Conservation (phyloP, 2,329 filamentous ascomycete genomes). For the Fusarium heterosporum region DNA sequence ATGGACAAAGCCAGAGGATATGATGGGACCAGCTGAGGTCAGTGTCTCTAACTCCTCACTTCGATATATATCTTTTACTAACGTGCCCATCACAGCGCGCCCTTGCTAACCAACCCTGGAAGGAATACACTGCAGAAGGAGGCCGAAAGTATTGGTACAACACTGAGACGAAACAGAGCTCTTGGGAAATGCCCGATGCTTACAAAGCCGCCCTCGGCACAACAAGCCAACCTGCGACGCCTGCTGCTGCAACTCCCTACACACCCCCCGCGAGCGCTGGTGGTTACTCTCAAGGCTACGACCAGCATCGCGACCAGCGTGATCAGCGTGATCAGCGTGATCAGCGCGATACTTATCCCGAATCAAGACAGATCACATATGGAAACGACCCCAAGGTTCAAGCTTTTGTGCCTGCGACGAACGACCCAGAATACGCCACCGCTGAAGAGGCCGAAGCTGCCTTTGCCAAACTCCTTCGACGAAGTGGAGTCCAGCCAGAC, state of each 20-base stretch:
- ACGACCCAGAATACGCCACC: constrained; percentile 82
- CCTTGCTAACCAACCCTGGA: constrained; percentile 87
- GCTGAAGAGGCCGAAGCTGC: constrained; percentile 92
- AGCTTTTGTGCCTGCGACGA: constrained; percentile 70
- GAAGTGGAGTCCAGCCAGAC: constrained; percentile 86
- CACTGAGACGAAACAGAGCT: constrained; percentile 88
- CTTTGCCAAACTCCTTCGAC: constrained; percentile 89
- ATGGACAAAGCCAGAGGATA: constrained; percentile 93
- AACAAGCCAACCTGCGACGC: constrained; percentile 58
- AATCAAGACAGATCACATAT: constrained; percentile 69
- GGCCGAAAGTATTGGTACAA: constrained; percentile 97
- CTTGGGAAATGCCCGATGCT: constrained; percentile 91
- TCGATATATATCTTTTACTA: constrained; percentile 16
- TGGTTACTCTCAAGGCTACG: constrained; percentile 51
- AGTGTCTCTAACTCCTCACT: constrained; percentile 25
- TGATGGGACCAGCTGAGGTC: constrained; percentile 88
- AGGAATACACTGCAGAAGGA: constrained; percentile 87
- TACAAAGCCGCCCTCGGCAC: constrained; percentile 81
- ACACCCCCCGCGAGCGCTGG: constrained; percentile 50
- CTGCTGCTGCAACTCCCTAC: constrained; percentile 57
- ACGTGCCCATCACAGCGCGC: constrained; percentile 66
- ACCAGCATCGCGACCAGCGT: constrained; percentile 53
- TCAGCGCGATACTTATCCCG: constrained; percentile 57
- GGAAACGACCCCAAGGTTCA: constrained; percentile 68
- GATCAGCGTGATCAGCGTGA: constrained; percentile 49